Evolutionary conservation across 108 stramenopile genomes (phyloP), one percentile per base, ranked within the genome.

Genomic region (Seminavis robusta): DNA sequence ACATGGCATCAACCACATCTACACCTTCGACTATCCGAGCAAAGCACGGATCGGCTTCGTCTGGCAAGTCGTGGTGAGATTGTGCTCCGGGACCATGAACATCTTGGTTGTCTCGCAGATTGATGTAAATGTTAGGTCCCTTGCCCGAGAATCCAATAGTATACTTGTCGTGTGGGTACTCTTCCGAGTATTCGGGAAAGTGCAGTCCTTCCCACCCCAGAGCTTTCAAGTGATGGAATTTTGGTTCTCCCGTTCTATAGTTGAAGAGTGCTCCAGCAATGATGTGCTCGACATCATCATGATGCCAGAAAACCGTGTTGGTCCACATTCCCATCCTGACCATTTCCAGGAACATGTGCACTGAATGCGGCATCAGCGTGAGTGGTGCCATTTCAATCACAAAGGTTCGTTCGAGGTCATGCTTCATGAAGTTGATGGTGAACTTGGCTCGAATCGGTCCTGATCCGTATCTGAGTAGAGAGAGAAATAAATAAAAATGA

Each of bases 21-120:
- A 40, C 37, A 21, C 82, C 79, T 26, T 67, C 62, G 20, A 76
- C 34, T 6, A 87, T 69, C 39, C 55, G 73, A 0, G 71, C 95
- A 77, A 96, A 96, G 71, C 91, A 92, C 4, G 90, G 83, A 70
- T 96, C 95, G 17, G 94, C 91, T 59, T 95, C 94, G 3, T 67
- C 62, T 0, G 61, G 59, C 33, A 85, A 49, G 11, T 80, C 66
- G 39, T 90, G 81, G 33, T 81, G 73, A 28, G 33, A 57, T 59
- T 91, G 85, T 31, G 73, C 78, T 1, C 81, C 86, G 0, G 90
- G 94, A 3, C 93, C 91, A 52, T 96, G 95, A 61, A 66, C 66
- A 11, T 42, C 38, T 1, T 57, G 62, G 65, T 94, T 96, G 58
- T 90, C 61, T 7, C 81, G 65, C 23, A 73, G 77, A 40, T 85